These are phyloP conservation scores for Pestalotiopsis sp. DNA, from an alignment of 2,329 filamentous ascomycete genomes.

Conservation along the genomic window DNA sequence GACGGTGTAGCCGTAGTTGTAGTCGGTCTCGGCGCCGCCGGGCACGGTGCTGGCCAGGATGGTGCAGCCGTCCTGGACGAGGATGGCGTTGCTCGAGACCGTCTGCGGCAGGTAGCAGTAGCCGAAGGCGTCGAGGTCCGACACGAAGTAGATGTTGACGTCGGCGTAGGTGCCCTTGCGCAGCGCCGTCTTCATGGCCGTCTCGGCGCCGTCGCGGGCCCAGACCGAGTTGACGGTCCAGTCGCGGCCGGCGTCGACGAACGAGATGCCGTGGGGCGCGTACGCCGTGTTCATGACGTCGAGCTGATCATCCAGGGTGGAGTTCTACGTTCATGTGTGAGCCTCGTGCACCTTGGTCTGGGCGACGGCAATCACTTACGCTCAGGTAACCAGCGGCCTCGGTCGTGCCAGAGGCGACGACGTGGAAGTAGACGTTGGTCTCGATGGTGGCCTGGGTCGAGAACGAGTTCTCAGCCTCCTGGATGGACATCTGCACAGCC, in stretches of 20 bases:
- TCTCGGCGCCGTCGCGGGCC: conserved; percentile 41
- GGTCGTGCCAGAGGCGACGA: conserved; percentile 33
- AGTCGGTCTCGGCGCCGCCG: conserved; percentile 34
- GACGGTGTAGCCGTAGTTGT: conserved; percentile 16
- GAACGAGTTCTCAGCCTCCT: conserved; percentile 18
- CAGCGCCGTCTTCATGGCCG: conserved; percentile 46
- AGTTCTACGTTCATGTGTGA: conserved; percentile 24
- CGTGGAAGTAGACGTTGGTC: conserved; percentile 42
- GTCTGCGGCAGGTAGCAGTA: conserved; percentile 49
- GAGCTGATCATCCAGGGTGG: conserved; percentile 42
- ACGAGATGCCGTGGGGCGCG: conserved; percentile 42
- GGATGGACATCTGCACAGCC: conserved; percentile 23
- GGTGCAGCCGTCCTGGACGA: conserved; percentile 42
- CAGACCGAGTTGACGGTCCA: conserved; percentile 50
- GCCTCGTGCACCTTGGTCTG: too few species aligned
- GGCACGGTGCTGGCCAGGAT: conserved; percentile 38
- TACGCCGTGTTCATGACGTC: conserved; percentile 46
- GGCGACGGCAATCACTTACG: conserved; percentile 22
- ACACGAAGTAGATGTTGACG: conserved; percentile 50
- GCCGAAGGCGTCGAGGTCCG: conserved; percentile 37
- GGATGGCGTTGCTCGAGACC: conserved; percentile 32
- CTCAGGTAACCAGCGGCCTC: conserved; percentile 36
- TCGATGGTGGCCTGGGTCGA: conserved; percentile 27
- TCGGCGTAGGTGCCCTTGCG: conserved; percentile 45
- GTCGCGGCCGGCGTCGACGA: conserved; percentile 43